A percentile compares a stretch with the other conserved stretches of the same genome.
These are phyloP conservation scores for Warburgia ugandensis DNA, from an alignment of 164 flowering plant genomes.

Conservation along the genomic window DNA sequence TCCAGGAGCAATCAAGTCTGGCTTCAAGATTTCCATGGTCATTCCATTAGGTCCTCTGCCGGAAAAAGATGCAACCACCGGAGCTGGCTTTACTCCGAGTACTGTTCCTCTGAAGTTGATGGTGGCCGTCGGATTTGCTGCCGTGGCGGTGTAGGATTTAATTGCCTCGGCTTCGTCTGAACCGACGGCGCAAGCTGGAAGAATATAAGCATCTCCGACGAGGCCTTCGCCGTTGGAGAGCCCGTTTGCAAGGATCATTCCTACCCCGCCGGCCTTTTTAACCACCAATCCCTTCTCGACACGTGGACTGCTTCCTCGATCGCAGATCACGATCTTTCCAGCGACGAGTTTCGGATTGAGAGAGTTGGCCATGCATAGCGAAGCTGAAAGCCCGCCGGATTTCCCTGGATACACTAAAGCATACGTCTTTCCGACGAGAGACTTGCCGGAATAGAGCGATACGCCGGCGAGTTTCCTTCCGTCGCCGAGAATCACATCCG, in stretches of 20 bases:
- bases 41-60: constrained; percentile 75
- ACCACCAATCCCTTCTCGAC: constrained; percentile 79
- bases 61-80: constrained; percentile 80
- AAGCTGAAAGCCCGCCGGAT: constrained; percentile 44
- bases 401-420: constrained; percentile 66
- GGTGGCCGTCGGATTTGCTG: constrained; percentile 41
- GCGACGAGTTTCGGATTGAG: constrained; percentile 43
- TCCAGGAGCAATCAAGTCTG: constrained; percentile 81
- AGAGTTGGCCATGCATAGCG: constrained; percentile 68
- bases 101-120: constrained; percentile 57
- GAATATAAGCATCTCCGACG: constrained; percentile 72
- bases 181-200: constrained; percentile 74
- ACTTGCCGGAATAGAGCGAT: constrained; percentile 63
- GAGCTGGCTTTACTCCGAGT: constrained; percentile 71
- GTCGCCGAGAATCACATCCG: constrained; percentile 53
- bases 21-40: constrained; percentile 68
- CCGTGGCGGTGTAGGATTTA: constrained; percentile 40
- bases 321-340: constrained; percentile 80
- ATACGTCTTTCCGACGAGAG: constrained; percentile 39
- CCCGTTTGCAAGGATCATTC: constrained; percentile 79
- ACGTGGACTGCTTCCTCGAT: constrained; percentile 62
- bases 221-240: constrained; percentile 64
- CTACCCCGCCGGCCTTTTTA: constrained; percentile 72
- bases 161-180: constrained; percentile 50
- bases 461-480: constrained; percentile 55